Evolutionary conservation across 768 basidiomycete species (phyloP).

Genomic region (Erythrobasidium yunnanense): DNA sequence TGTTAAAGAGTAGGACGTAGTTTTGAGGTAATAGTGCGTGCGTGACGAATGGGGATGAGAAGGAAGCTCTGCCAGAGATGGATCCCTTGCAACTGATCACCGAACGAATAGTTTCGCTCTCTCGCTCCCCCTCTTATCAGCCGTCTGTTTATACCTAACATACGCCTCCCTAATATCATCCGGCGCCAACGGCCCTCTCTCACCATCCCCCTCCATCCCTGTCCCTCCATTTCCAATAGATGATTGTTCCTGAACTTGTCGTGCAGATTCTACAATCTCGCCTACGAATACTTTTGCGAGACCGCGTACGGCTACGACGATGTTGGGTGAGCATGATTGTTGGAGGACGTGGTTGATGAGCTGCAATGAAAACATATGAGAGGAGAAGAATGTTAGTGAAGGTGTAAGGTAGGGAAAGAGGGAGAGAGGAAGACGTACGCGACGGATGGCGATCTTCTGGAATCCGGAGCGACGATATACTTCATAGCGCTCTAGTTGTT

Average conservation of each 20-base stretch:
- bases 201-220: no score
- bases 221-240: no score
- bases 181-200: conserved; percentile 68
- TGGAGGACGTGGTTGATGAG: conserved; percentile 71
- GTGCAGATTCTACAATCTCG: conserved; percentile 80
- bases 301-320: conserved; percentile 70
- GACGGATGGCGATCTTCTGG: conserved; percentile 69
- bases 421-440: conserved; percentile 45
- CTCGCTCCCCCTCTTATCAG: conserved; percentile 62
- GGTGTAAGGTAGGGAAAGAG: neutral
- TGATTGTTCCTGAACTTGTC: conserved; percentile 61
- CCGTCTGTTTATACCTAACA: conserved; percentile 54
- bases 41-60: neutral
- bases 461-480: conserved; percentile 73
- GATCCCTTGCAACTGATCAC: conserved; percentile 39
- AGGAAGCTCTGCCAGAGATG: neutral
- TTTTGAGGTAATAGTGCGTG: no score
- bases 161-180: conserved; percentile 86
- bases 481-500: conserved; percentile 79
- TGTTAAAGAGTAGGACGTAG: no score
- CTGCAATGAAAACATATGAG: conserved; percentile 42
- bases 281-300: conserved; percentile 86
- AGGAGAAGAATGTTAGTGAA: neutral
- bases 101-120: conserved; percentile 64
- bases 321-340: conserved; percentile 72